phyloP scores from a whole-genome alignment of 345 rosid genomes.

The Abelmoschus esculentus region DNA sequence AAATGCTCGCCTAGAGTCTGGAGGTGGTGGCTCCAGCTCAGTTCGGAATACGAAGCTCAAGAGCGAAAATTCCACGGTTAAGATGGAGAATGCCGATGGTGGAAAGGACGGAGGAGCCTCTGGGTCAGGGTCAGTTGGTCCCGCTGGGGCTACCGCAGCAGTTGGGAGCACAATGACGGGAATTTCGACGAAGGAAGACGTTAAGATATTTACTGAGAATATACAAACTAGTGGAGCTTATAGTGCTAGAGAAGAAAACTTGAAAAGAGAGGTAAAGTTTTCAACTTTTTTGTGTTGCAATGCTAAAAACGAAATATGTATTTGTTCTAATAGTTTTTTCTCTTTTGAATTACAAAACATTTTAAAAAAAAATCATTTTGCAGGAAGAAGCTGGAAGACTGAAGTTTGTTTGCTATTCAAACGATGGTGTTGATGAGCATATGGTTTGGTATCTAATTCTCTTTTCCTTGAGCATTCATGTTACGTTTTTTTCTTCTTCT shows the following conservation, averaged over 20 bases:
- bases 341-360: background rate
- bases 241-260: conserved; percentile 83
- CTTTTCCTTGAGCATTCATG: conserved; percentile 15
- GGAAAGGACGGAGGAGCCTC: conserved; percentile 51
- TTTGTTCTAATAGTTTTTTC: background rate
- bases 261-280: conserved; percentile 75
- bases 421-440: conserved; percentile 83
- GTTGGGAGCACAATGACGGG: conserved; percentile 41
- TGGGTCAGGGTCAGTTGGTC: conserved; percentile 31
- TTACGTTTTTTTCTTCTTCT: background rate
- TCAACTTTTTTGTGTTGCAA: background rate
- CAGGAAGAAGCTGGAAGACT: conserved; percentile 93
- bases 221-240: conserved; percentile 96
- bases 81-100: conserved; percentile 66
- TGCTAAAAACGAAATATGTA: background rate
- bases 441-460: conserved; percentile 78
- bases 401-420: conserved; percentile 71
- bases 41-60: conserved; percentile 58
- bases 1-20: conserved; percentile 62
- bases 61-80: conserved; percentile 55
- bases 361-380: conserved; percentile 9
- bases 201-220: conserved; percentile 82
- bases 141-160: conserved; percentile 22
- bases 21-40: conserved; percentile 26
- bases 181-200: conserved; percentile 59